Conservation (phyloP, 306 rosid species). For the Castanopsis chinensis region DNA sequence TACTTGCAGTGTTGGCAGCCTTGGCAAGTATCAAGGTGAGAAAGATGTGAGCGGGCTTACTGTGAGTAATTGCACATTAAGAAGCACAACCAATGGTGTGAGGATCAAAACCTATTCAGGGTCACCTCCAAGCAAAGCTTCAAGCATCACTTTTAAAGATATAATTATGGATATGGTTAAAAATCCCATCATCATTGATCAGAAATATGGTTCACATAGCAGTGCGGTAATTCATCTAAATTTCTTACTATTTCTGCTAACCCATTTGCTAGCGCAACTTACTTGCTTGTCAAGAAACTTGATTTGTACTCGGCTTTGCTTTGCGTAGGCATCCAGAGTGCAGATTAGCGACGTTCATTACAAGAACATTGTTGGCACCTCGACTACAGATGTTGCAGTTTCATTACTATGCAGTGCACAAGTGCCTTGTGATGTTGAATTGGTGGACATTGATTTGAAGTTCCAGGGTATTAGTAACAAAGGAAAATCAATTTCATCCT, state of each 20-base stretch:
- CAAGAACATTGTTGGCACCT: background rate
- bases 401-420: background rate
- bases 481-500: background rate
- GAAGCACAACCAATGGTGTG: background rate
- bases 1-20: slow-evolving; percentile 24
- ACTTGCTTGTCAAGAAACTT: no score
- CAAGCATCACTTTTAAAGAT: background rate
- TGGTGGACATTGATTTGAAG: background rate
- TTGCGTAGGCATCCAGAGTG: background rate
- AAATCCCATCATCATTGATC: slow-evolving; percentile 4
- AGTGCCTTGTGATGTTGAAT: background rate
- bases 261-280: background rate
- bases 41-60: background rate
- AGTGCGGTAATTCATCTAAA: background rate
- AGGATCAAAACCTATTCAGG: slow-evolving; percentile 10
- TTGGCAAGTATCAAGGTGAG: background rate
- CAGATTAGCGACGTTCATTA: background rate
- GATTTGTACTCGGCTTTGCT: no score
- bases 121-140: background rate
- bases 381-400: background rate
- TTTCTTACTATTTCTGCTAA: background rate
- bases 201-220: background rate
- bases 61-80: background rate
- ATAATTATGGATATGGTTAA: background rate
- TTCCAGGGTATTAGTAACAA: background rate